Evolutionary conservation across 2,329 filamentous ascomycete genomes (phyloP).

Genomic region (Phoma sp.): DNA sequence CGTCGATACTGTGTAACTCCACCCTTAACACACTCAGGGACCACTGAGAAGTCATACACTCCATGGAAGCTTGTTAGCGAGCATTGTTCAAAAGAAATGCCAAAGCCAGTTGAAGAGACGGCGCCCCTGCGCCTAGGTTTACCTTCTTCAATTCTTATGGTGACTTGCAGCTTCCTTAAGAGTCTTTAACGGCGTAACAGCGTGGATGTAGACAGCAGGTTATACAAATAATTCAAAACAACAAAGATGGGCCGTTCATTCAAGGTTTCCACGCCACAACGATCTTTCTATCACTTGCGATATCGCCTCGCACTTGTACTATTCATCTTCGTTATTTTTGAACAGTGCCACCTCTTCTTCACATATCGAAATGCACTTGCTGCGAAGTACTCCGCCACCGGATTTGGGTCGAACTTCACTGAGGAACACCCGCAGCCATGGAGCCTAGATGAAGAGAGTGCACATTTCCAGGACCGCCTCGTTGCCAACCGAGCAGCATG

Average conservation of each 20-base stretch:
- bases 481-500: conserved; percentile 29
- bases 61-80: not conserved
- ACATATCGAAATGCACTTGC: conserved; percentile 26
- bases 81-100: not conserved
- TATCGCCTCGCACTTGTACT: conserved; percentile 24
- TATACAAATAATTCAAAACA: not conserved
- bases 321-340: conserved; percentile 22
- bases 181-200: not conserved
- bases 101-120: not conserved
- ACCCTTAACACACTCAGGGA: not conserved
- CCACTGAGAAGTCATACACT: not conserved
- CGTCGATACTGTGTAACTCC: not conserved
- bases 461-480: conserved; percentile 24
- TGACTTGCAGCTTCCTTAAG: not conserved
- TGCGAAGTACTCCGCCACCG: conserved; percentile 32
- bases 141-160: not conserved
- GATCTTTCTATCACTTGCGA: conserved; percentile 12
- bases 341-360: conserved; percentile 29
- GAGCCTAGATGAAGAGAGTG: conserved; percentile 15
- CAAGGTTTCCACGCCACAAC: not conserved
- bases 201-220: not conserved
- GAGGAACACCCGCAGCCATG: conserved; percentile 1
- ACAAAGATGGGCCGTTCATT: conserved; percentile 3
- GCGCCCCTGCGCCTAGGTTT: not conserved
- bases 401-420: conserved; percentile 10